phyloP scores from a whole-genome alignment of 2,329 filamentous ascomycete species.

The Neofusicoccum parvum region DNA sequence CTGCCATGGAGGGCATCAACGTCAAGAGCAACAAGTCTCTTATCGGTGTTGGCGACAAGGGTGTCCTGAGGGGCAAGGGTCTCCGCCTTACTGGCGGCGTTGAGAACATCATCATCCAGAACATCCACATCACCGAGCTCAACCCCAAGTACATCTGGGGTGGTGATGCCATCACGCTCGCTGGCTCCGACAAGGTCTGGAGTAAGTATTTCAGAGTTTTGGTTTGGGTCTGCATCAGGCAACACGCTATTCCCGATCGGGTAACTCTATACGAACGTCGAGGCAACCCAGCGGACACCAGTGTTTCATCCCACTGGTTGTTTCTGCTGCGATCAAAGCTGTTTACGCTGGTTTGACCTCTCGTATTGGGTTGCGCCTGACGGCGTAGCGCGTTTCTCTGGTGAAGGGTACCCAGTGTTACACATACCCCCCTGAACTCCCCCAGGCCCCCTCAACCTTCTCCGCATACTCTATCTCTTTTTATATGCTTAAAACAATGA shows the following conservation, averaged over 20 bases:
- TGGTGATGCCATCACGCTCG: slow-evolving; percentile 42
- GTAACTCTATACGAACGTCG: not conserved
- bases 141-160: slow-evolving; percentile 45
- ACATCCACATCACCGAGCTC: slow-evolving; percentile 42
- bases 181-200: slow-evolving; percentile 40
- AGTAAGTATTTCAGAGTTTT: slow-evolving; percentile 17
- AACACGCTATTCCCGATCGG: slow-evolving; percentile 2
- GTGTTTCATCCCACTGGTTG: not conserved
- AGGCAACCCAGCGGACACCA: not conserved
- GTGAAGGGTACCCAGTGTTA: not conserved
- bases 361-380: not conserved
- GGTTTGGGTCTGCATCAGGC: slow-evolving; percentile 24
- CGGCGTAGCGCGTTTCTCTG: not conserved
- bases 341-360: not conserved
- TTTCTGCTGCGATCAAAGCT: not conserved
- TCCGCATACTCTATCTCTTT: no score
- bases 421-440: no score
- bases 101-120: slow-evolving; percentile 45
- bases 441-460: not conserved
- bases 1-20: slow-evolving; percentile 32
- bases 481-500: no score
- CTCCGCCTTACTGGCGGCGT: slow-evolving; percentile 38
- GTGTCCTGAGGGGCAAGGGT: slow-evolving; percentile 47
- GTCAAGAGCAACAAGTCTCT: slow-evolving; percentile 48
- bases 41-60: slow-evolving; percentile 44